A percentile compares a stretch with the other conserved stretches of the same genome.
phyloP scores from a whole-genome alignment of 208 protist species.

The Phytomonas sp. region DNA sequence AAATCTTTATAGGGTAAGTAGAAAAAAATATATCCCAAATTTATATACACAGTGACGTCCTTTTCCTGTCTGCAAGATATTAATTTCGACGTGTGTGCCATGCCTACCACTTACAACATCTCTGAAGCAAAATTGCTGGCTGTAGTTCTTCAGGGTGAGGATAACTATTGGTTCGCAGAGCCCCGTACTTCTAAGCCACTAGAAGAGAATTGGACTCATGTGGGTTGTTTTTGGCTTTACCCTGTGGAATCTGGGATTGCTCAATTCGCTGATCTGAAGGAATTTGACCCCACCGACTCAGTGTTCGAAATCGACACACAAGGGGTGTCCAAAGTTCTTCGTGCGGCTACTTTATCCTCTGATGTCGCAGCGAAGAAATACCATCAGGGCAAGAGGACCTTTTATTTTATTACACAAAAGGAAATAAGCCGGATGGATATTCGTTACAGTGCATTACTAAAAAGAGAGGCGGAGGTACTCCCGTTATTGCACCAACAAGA shows the following conservation, averaged over 20 bases:
- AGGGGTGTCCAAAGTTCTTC: slow-evolving; percentile 37
- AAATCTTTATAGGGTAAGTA: background rate
- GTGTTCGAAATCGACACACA: slow-evolving; percentile 50
- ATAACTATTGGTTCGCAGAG: slow-evolving; percentile 71
- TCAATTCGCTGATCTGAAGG: slow-evolving; percentile 30
- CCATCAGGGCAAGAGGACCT: slow-evolving; percentile 25
- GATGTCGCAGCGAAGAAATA: slow-evolving; percentile 46
- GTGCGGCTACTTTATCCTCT: slow-evolving; percentile 46
- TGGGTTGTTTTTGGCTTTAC: slow-evolving; percentile 69
- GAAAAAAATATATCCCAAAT: background rate
- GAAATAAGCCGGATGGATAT: slow-evolving; percentile 49
- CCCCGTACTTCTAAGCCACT: slow-evolving; percentile 34
- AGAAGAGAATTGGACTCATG: slow-evolving; percentile 39
- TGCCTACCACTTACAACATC: background rate
- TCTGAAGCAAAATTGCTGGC: slow-evolving; percentile 30
- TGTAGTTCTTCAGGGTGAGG: slow-evolving; percentile 66
- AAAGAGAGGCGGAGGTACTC: slow-evolving; percentile 31
- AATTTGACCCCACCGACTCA: slow-evolving; percentile 40
- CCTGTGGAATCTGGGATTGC: slow-evolving; percentile 33
- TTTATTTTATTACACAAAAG: slow-evolving; percentile 48
- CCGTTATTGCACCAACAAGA: slow-evolving; percentile 5
- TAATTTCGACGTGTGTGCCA: background rate
- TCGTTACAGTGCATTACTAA: slow-evolving; percentile 47
- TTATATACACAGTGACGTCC: background rate
- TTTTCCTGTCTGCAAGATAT: background rate